Evolutionary conservation across 2,329 filamentous ascomycete species (phyloP), one percentile per base, ranked within the genome.

Genomic region (Reticulascus tulasneorum): DNA sequence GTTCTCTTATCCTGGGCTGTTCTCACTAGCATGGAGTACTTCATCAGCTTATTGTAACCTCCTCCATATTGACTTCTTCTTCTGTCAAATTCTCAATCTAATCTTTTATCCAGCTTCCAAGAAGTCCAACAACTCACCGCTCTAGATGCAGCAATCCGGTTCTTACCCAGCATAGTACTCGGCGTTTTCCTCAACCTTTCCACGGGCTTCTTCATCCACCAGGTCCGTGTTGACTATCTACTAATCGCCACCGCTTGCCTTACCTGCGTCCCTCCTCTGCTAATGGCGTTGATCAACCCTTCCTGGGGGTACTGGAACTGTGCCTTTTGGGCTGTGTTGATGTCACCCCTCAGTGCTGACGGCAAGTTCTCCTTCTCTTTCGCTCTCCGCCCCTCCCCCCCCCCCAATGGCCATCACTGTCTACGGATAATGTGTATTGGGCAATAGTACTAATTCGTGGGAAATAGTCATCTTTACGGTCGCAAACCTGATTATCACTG

Each of bases 391-490:
- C 8, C 9, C 30, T 7, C 6, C 5, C n/a, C n/a, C n/a, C n/a
- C n/a, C n/a, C n/a, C n/a, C n/a, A n/a, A n/a, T n/a, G n/a, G n/a
- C n/a, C n/a, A n/a, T 33, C 6, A n/a, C 25, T 10, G 8, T 10
- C 9, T 7, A 24, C 13, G 9, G 7, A 8, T 9, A 9, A 12
- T n/a, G 7, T 6, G 3, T 7, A n/a, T n/a, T n/a, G n/a, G n/a
- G n/a, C n/a, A n/a, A n/a, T n/a, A n/a, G n/a, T n/a, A n/a, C n/a
- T n/a, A n/a, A n/a, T n/a, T n/a, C n/a, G n/a, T n/a, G n/a, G n/a
- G n/a, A n/a, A n/a, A 1, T 23, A 53, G 69, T 73, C 0, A 56
- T 80, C 1, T 79, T 77, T 46, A 79, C 73, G 0, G 67, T 78
- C 0, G 71, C 67, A 0, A 63, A 71, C 29, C 59, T 80, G 4